Evolutionary conservation across 139 green algal species (phyloP).

Genomic region (Nannochloris sp.): DNA sequence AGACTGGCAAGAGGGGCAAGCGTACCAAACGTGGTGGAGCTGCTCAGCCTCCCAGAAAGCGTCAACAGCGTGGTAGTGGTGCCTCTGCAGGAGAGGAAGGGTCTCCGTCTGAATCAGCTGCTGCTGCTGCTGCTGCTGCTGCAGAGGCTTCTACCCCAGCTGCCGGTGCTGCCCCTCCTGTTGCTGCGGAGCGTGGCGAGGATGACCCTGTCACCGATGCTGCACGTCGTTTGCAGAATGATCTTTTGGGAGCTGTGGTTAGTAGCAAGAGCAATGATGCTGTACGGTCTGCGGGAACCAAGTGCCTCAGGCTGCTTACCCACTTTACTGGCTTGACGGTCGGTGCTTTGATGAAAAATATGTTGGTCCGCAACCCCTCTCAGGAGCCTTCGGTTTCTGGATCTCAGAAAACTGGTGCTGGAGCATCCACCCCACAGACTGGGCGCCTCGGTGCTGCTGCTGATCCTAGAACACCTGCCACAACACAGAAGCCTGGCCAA

Average conservation of each 20-base stretch:
- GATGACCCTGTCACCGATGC: neutral
- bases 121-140: neutral
- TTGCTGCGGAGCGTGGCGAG: neutral
- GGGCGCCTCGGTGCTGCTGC: neutral
- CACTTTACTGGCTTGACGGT: neutral
- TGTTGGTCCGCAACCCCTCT: neutral
- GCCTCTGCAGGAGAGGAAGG: neutral
- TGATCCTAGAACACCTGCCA: neutral
- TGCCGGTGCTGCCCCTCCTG: neutral
- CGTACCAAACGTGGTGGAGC: neutral
- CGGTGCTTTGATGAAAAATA: neutral
- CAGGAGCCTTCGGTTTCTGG: neutral
- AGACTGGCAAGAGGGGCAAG: neutral
- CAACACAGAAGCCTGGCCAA: neutral
- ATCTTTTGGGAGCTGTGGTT: constrained; percentile 24
- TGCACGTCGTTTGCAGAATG: constrained; percentile 2
- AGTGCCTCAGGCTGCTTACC: constrained; percentile 20
- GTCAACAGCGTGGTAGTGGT: neutral
- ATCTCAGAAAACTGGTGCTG: neutral
- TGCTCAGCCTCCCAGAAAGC: neutral
- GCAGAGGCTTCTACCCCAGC: neutral
- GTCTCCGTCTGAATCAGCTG: neutral
- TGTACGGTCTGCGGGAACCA: constrained; percentile 14
- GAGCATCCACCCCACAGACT: neutral
- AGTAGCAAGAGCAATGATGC: constrained; percentile 20